These are phyloP conservation scores for Pseudozyma sp. DNA, from an alignment of 1,284 basidiomycete genomes.

Conservation along the genomic window DNA sequence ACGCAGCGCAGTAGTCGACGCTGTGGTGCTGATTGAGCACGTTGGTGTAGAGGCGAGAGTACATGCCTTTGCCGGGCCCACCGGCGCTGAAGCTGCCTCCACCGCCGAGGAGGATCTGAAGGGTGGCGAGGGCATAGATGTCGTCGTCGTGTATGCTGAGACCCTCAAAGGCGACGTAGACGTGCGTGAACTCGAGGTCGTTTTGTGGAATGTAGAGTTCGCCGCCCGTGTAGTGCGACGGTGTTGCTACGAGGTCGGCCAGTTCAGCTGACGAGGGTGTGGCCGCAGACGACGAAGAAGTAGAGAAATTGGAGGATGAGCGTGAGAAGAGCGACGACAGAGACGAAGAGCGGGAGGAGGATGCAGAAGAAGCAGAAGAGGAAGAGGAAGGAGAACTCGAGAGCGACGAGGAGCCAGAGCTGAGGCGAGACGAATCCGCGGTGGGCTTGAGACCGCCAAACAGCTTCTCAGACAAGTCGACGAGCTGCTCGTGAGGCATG, in stretches of 20 bases:
- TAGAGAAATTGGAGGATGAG: conserved; percentile 65
- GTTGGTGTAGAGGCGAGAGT: conserved; percentile 95
- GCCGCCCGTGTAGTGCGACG: conserved; percentile 87
- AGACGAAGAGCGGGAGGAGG: conserved; percentile 71
- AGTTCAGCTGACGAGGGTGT: conserved; percentile 37
- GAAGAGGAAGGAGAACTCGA: conserved; percentile 38
- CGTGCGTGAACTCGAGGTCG: conserved; percentile 85
- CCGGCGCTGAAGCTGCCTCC: conserved; percentile 95
- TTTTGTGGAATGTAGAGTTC: conserved; percentile 75
- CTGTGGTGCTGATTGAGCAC: conserved; percentile 94
- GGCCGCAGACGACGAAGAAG: conserved; percentile 53
- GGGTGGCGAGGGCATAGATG: conserved; percentile 91
- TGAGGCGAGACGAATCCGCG: conserved; percentile 14
- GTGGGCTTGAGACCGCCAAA: conserved; percentile 76
- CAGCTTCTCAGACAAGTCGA: conserved; percentile 83
- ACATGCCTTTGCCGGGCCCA: conserved; percentile 99
- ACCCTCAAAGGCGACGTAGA: conserved; percentile 93
- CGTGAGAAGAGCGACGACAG: conserved; percentile 72
- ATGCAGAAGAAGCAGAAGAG: conserved; percentile 37
- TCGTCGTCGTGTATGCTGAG: conserved; percentile 92
- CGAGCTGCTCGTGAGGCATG: conserved; percentile 87
- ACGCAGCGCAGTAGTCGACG: conserved; percentile 95
- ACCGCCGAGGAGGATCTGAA: conserved; percentile 94
- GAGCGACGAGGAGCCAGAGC: conserved; percentile 19
- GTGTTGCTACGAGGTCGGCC: conserved; percentile 63